Evolutionary conservation across 2,329 filamentous ascomycete genomes (phyloP), one percentile per base, ranked within the genome.

Genomic region (Alternaria atra): DNA sequence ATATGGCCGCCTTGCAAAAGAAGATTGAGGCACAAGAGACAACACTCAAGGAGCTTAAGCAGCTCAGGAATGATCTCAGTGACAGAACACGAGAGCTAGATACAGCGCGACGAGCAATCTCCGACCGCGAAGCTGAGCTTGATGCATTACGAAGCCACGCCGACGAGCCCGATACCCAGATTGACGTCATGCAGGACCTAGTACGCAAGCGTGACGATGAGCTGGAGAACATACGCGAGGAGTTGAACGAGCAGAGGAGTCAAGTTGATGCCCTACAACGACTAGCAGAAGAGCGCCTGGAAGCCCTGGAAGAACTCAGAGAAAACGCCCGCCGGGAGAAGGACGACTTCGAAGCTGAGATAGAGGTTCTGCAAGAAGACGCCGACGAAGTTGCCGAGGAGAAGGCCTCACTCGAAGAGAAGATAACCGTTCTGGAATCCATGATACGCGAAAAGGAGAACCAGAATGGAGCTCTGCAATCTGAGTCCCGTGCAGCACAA

Each of bases 331-430:
- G 66, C 20, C 70, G 60, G n/a, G 69, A 73, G 30, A 77, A 74
- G 61, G 77, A 86, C 48, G 83, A 85, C 30, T 76, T 89, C 9
- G 85, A 89, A 68, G 85, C 89, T 32, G 85, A 86, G 60, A 83
- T 86, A 17, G 73, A 82, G 34, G 79, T 84, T 6, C 69, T 84
- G 1, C 80, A 83, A 57, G 76, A 79, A 29, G 77, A 75, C 30
- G 73, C 79, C 7, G 82, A 83, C 32, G 80, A 82, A 17, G 73
- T 77, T 2, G 71, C 77, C 23, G 75, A 78, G 15, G 81, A 82
- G 63, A 90, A 88, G 69, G 82, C 84, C 7, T 81, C 87, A 42
- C 79, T 90, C 1, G 86, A 91, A 69, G 82, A 87, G 53, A 86
- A 86, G 59, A 83, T 86, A 5, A 79, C 81, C 9, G 60, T 75